Base-by-base conservation (phyloP, 139 green algal species). In the Chlorella sp. region DNA sequence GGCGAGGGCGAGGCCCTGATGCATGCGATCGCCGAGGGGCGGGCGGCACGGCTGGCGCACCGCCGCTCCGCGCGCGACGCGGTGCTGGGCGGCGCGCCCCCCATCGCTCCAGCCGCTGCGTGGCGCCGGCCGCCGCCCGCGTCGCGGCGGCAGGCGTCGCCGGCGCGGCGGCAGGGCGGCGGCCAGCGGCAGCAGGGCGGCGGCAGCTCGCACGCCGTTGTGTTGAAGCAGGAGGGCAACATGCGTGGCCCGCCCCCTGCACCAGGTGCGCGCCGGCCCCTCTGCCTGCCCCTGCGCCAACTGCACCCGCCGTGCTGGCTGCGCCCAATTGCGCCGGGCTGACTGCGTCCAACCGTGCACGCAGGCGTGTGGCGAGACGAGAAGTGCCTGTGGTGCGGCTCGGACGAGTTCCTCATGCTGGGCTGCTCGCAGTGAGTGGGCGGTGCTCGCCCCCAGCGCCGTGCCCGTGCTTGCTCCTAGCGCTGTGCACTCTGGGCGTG, bases 11-110 rank as follows among this genome's bases (percentile, higher is more conserved):
- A 60, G 29, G 25, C 46, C n/a, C 65, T 50, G 42, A 46, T 33
- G 27, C 60, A 46, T 25, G 69, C 53, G 5, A 27, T 53, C 0
- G 67, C 67, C 8, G 71, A 84, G 66, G 65, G 72, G 29, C 73
- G 79, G 29, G 79, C 79, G 8, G 73, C 79, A 25, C 71, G 79
- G 38, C 53, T 84, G 51, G 79, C 79, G 15, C 35, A 35, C 36
- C 76, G 79, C 43, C 60, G 79, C 23, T 51, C 35, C 27, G 79
- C 73, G 2, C 60, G 64, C 1, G 50, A 64, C 17, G 64, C 48
- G 14, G 72, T 8, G 29, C 25, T 2, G 29, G 23, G 15, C 1
- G 41, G 31, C 29, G 27, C 21, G 66, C 15, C 58, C 7, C 25
- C 25, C 29, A 31, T 7, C n/a, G 29, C 12, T 8, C 25, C 64